Base-by-base conservation (phyloP, 2,329 filamentous ascomycete species). In the Aureobasidium sp. region DNA sequence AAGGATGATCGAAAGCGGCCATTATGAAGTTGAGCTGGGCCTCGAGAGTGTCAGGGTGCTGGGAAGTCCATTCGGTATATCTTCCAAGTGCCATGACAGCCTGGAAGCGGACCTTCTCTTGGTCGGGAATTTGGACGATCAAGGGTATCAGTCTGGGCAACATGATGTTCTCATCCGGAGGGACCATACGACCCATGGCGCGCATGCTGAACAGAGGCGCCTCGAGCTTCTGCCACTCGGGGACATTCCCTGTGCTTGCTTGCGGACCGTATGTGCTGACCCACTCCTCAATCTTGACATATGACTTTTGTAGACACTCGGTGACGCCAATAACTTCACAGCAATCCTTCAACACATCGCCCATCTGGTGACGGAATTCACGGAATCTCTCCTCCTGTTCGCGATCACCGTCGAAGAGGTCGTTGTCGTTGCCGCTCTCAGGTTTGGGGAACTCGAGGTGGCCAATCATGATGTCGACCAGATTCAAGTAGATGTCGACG, bases 21-120 rank as follows among this genome's bases (percentile, higher is more conserved):
- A 96, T 92, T 69, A 99, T 96, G 76, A 96, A 99, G 69, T 91
- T 91, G 71, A 99, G 89, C 74, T 99, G 94, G 8, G 90, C 83
- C 74, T 96, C 89, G 9, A 99, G 81, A 49, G 93, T 96, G 63
- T 97, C 91, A 0, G 93, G 90, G 70, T 99, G 94, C 52, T 91
- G 86, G 5, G 94, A 86, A 0, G 95, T 99, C 94, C 94, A 99
- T 74, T 97, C 93, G 0, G 95, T 99, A 72, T 99, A 99, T 65
- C 94, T 85, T 41, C 91, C 94, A 27, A 99, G 83, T 3, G 95
- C 92, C 91, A 99, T 97, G 70, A 97, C 96, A 6, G 93, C 93
- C 65, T 96, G 93, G 75, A 99, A 99, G 8, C 92, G 90, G n/a
- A 99, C 83, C 78, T 97, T 99, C 75, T 97, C 91, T 69, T 99